Conservation (phyloP, 176 grass and related monocot genomes). For the Carex cristatella region DNA sequence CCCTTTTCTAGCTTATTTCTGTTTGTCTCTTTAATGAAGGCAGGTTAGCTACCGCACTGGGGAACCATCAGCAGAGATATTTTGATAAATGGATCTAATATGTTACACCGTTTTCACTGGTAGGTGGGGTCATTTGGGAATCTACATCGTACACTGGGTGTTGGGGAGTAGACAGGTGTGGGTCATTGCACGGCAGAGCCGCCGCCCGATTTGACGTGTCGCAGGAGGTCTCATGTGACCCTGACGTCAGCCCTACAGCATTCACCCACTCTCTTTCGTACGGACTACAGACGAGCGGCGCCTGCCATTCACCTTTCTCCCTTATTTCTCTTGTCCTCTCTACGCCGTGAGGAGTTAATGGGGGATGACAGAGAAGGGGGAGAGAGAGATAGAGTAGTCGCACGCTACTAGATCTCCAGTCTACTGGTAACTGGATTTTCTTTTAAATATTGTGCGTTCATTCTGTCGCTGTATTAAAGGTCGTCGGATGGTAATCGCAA, state of each 20-base stretch:
- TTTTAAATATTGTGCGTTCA: not conserved
- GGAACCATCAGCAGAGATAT: constrained; percentile 7
- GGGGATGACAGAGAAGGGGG: not conserved
- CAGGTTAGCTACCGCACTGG: constrained; percentile 29
- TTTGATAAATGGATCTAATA: not conserved
- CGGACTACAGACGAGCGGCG: constrained; percentile 35
- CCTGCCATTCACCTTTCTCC: constrained; percentile 28
- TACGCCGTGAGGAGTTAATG: constrained; percentile 30
- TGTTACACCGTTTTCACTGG: constrained; percentile 18
- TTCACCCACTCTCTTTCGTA: constrained; percentile 8
- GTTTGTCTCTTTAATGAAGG: constrained; percentile 29
- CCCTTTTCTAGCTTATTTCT: constrained; percentile 15
- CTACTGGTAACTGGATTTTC: not conserved
- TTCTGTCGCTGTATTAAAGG: not conserved
- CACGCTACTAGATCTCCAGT: not conserved
- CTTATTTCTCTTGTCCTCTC: not conserved
- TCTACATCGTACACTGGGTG: not conserved
- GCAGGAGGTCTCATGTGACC: constrained; percentile 32
- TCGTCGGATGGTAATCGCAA: not conserved
- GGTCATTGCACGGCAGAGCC: constrained; percentile 30
- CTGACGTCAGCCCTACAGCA: constrained; percentile 84
- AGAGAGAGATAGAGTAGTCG: not conserved
- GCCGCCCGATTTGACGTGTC: constrained; percentile 77
- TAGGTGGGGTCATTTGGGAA: constrained; percentile 4
- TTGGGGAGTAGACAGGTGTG: constrained; percentile 17